Evolutionary conservation across 805 yeast species (phyloP).

Genomic region (Candida adriatica): DNA sequence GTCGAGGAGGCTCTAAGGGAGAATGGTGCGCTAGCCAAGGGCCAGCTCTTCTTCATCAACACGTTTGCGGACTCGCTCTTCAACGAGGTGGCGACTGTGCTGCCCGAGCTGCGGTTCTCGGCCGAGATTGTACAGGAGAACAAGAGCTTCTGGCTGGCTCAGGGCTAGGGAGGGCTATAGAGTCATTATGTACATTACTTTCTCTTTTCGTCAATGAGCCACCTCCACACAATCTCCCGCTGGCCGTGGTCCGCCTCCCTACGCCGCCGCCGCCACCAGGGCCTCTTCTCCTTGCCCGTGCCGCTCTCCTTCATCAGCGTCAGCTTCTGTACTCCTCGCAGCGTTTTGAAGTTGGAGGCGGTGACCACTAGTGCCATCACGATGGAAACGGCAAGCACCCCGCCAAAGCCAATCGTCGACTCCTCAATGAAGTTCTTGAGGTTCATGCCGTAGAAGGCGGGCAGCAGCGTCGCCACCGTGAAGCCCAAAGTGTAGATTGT

Average conservation of each 20-base stretch:
- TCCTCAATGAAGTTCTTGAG: conserved; percentile 73
- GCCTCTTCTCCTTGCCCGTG: conserved; percentile 8
- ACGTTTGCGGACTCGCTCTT: conserved; percentile 79
- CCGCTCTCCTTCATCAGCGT: conserved; percentile 43
- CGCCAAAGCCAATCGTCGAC: conserved; percentile 53
- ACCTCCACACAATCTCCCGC: conserved; percentile 47
- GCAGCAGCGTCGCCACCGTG: conserved; percentile 76
- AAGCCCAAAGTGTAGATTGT: conserved; percentile 80
- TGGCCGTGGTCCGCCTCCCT: conserved; percentile 19
- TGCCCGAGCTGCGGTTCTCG: conserved; percentile 53
- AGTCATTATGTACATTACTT: conserved; percentile 16
- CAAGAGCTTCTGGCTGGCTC: conserved; percentile 8
- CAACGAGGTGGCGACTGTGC: conserved; percentile 47
- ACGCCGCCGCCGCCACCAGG: conserved; percentile 6
- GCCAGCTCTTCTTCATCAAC: conserved; percentile 78
- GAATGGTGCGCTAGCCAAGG: conserved; percentile 50
- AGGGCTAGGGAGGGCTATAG: not conserved
- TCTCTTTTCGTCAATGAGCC: conserved; percentile 42
- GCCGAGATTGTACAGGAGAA: conserved; percentile 9
- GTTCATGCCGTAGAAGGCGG: conserved; percentile 90
- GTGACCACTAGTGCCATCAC: conserved; percentile 51
- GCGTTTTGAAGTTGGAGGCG: conserved; percentile 44
- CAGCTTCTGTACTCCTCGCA: conserved; percentile 56
- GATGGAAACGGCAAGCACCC: conserved; percentile 45
- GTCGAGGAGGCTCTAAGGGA: conserved; percentile 37